Evolutionary conservation across 1,284 basidiomycete genomes (phyloP).

Genomic region (Rhodotorula sp.): DNA sequence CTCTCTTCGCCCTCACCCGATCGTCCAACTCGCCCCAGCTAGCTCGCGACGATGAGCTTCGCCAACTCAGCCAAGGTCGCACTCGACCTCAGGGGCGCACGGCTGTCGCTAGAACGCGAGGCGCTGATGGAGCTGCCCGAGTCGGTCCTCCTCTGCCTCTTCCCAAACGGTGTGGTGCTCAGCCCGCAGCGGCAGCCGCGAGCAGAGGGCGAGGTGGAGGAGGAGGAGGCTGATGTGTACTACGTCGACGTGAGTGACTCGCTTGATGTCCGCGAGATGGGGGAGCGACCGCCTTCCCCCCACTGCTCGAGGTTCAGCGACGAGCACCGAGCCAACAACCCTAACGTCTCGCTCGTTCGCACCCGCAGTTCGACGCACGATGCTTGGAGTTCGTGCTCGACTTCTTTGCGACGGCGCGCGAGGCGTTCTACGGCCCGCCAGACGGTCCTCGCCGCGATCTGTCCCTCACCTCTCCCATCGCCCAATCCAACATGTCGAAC

Average conservation of each 20-base stretch:
- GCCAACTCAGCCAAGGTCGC: constrained; percentile 54
- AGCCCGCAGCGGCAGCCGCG: constrained; percentile 68
- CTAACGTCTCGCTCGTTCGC: no score
- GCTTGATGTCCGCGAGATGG: no score
- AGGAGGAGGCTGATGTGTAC: constrained; percentile 76
- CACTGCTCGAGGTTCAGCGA: no score
- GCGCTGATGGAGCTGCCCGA: constrained; percentile 98
- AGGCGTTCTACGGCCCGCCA: constrained; percentile 86
- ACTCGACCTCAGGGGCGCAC: constrained; percentile 84
- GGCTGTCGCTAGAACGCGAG: constrained; percentile 95
- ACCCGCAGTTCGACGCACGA: constrained; percentile 83
- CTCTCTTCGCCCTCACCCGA: neutral
- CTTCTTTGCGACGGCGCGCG: constrained; percentile 67
- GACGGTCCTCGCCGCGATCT: constrained; percentile 41
- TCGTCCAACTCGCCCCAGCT: neutral
- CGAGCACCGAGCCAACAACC: no score
- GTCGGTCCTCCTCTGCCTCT: constrained; percentile 91
- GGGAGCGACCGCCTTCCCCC: no score
- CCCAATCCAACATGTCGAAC: constrained; percentile 59
- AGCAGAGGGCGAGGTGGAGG: constrained; percentile 58
- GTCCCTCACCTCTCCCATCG: constrained; percentile 54
- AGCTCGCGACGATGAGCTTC: constrained; percentile 15
- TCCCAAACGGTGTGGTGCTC: constrained; percentile 94
- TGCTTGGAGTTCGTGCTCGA: constrained; percentile 73
- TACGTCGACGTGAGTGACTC: constrained; percentile 78